Evolutionary conservation across 345 rosid genomes (phyloP).

Genomic region (Noccaea caerulescens): DNA sequence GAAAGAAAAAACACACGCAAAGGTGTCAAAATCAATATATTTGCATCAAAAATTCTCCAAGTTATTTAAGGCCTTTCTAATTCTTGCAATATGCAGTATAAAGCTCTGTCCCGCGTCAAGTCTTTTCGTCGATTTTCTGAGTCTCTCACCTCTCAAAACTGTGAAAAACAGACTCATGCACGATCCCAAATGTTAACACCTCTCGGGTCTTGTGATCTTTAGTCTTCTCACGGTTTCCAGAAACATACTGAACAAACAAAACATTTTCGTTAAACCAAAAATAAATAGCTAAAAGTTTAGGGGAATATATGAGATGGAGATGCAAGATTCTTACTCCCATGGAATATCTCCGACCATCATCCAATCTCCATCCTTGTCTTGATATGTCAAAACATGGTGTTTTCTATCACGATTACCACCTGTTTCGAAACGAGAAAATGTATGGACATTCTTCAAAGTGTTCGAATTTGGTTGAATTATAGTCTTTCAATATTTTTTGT

Average conservation of each 20-base stretch:
- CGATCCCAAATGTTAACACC: constrained; percentile 25
- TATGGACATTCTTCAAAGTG: constrained; percentile 2
- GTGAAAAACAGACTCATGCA: constrained; percentile 2
- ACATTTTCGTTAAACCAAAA: not conserved
- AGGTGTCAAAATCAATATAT: constrained; percentile 29
- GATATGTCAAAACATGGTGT: constrained; percentile 45
- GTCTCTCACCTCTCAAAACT: constrained; percentile 24
- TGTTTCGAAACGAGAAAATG: constrained; percentile 10
- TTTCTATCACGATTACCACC: constrained; percentile 37
- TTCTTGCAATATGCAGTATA: constrained; percentile 35
- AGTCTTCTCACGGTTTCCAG: constrained; percentile 54
- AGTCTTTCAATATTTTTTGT: not conserved
- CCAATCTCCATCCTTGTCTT: constrained; percentile 50
- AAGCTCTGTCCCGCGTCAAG: constrained; percentile 12
- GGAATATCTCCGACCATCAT: constrained; percentile 53
- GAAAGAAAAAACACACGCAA: constrained; percentile 26
- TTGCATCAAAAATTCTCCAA: constrained; percentile 37
- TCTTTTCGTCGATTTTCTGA: constrained; percentile 25
- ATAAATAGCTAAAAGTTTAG: not conserved
- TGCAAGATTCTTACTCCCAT: constrained; percentile 53
- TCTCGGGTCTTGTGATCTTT: constrained; percentile 55
- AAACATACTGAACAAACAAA: constrained; percentile 48
- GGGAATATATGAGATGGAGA: not conserved
- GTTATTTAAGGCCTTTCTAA: constrained; percentile 4
- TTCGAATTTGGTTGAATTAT: not conserved